Evolutionary conservation across 2,329 filamentous ascomycete genomes (phyloP), one percentile per base, ranked within the genome.

Genomic region (Coleophoma crateriformis): DNA sequence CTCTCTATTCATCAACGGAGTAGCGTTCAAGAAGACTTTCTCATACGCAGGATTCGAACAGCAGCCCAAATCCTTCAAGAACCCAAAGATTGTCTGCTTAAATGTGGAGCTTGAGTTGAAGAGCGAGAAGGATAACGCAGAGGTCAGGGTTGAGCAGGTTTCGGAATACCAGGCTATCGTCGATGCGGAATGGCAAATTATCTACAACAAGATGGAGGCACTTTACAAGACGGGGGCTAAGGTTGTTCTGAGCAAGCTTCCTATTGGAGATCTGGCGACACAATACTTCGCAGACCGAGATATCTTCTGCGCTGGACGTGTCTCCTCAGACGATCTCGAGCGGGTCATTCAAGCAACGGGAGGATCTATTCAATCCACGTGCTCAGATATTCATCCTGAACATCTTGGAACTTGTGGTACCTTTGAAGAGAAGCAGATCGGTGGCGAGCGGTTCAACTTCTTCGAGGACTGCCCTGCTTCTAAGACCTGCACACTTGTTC

Each of bases 11-110:
- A 87, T 99, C 66, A 94, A 97, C 69, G 94, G 94, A 66, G 94
- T 99, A 54, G 92, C 94, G 34, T 99, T 99, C 79, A 97, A 97
- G 78, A 99, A 99, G 82, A 99, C 94, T 5, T 99, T 99, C 71
- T 91, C 92, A 46, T 99, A 99, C 67, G 94, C 94, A 61, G 94
- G 94, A 66, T 99, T 99, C 73, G 94, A 99, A 74, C 94, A 99
- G 74, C 94, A 99, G 74, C 94, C 94, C 58, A 99, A 99, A 74
- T 85, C 82, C 7, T 97, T 99, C 77, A 84, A 80, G 67, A 82
- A 96, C 71, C 94, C 94, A 54, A 95, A 95, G 78, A 95, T 99
- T 60, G 88, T 96, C 54, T 97, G 92, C 72, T 75, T 99, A 61
- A 99, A 97, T 68, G 94, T 99, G 61, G 94, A 99, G 73, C 79